A percentile compares a stretch with the other conserved stretches of the same genome.
phyloP scores from a whole-genome alignment of 2,329 filamentous ascomycete species.

The Orbilia blumenaviensis region DNA sequence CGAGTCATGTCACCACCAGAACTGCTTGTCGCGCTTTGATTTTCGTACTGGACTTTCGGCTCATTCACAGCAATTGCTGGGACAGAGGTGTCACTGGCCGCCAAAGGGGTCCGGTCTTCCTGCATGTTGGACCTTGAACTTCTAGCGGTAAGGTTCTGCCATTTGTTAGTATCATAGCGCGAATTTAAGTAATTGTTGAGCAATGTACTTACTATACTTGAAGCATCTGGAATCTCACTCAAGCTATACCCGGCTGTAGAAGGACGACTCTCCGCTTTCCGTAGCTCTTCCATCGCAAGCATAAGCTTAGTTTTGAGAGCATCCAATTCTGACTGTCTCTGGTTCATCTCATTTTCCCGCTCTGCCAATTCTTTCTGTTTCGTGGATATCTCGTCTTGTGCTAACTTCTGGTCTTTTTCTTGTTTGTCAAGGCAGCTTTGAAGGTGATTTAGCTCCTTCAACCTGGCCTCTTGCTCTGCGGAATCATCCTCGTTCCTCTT shows the following conservation, averaged over 20 bases:
- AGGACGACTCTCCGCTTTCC: slow-evolving; percentile 39
- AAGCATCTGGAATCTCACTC: slow-evolving; percentile 27
- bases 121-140: slow-evolving; percentile 15
- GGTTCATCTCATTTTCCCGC: slow-evolving; percentile 30
- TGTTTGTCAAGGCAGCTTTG: slow-evolving; percentile 30
- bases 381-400: slow-evolving; percentile 3
- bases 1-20: slow-evolving; percentile 36
- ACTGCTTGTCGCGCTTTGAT: slow-evolving; percentile 22
- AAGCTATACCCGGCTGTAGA: slow-evolving; percentile 27
- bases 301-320: slow-evolving; percentile 26
- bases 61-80: slow-evolving; percentile 17
- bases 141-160: background rate
- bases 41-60: slow-evolving; percentile 23
- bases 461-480: slow-evolving; percentile 3
- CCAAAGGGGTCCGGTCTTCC: slow-evolving; percentile 28
- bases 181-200: background rate
- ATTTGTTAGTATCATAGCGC: background rate
- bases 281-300: slow-evolving; percentile 31
- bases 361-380: slow-evolving; percentile 34
- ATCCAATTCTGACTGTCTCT: slow-evolving; percentile 14
- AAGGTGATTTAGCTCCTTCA: slow-evolving; percentile 27
- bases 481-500: slow-evolving; percentile 17
- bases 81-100: background rate
- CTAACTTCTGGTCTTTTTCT: slow-evolving; percentile 13
- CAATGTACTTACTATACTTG: slow-evolving; percentile 20